A percentile compares a stretch with the other conserved stretches of the same genome.
phyloP scores from a whole-genome alignment of 2,329 filamentous ascomycete genomes.

The Coniochaeta ligniaria region DNA sequence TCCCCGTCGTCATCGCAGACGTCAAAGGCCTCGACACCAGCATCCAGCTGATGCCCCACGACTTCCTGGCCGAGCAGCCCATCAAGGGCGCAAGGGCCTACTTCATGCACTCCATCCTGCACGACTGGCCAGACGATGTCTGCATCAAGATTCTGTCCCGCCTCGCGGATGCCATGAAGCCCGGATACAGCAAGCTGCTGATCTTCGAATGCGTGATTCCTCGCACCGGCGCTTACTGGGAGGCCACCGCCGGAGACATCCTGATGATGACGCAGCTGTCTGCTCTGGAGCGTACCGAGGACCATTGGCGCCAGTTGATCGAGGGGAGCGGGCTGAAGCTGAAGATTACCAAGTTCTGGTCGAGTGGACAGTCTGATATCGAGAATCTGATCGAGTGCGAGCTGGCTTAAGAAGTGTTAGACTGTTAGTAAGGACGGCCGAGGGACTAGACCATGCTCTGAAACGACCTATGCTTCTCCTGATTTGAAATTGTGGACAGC shows the following conservation, averaged over 20 bases:
- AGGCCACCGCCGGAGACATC: slow-evolving; percentile 20
- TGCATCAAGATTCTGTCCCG: slow-evolving; percentile 16
- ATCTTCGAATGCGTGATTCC: slow-evolving; percentile 26
- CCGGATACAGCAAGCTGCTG: slow-evolving; percentile 24
- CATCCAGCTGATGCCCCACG: slow-evolving; percentile 7
- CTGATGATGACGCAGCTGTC: slow-evolving; percentile 18
- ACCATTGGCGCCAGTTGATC: slow-evolving; percentile 4
- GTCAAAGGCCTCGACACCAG: slow-evolving; percentile 2
- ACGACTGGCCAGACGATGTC: slow-evolving; percentile 21
- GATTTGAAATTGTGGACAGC: too few species aligned
- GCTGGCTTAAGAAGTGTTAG: background rate
- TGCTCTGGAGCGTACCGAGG: slow-evolving; percentile 3
- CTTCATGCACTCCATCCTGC: slow-evolving; percentile 18
- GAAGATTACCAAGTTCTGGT: slow-evolving; percentile 1
- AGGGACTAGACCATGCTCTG: too few species aligned
- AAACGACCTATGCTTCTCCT: too few species aligned
- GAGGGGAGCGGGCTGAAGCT: slow-evolving; percentile 3
- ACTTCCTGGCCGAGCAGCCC: slow-evolving; percentile 12
- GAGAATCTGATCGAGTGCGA: slow-evolving; percentile 2
- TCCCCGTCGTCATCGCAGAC: slow-evolving; percentile 10
- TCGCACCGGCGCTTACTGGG: slow-evolving; percentile 18
- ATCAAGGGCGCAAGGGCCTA: slow-evolving; percentile 16
- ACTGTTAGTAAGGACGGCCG: background rate
- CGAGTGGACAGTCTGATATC: background rate
- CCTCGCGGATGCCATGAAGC: slow-evolving; percentile 20